phyloP scores from a whole-genome alignment of 1,284 basidiomycete species.

The Trametes versicolor region DNA sequence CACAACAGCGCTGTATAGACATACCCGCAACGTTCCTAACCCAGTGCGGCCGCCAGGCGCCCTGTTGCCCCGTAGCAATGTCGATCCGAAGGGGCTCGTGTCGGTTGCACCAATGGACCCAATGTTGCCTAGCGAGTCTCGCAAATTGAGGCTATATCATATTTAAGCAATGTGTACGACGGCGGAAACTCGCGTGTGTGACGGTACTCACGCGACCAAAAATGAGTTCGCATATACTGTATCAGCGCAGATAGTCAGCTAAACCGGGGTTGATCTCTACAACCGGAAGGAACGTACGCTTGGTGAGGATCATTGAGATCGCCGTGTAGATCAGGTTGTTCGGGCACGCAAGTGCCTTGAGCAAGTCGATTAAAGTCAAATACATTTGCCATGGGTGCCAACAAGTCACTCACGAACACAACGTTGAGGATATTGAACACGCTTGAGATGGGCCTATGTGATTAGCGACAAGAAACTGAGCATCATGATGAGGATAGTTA shows the following conservation, averaged over 20 bases:
- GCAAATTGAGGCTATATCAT: conserved; percentile 13
- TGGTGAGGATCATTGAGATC: conserved; percentile 20
- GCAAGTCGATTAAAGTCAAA: neutral
- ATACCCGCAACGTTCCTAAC: neutral
- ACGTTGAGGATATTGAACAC: conserved; percentile 24
- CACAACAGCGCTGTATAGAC: neutral
- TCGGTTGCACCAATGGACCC: neutral
- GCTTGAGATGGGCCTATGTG: neutral
- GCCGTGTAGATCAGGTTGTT: conserved; percentile 23
- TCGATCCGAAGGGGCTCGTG: conserved; percentile 1
- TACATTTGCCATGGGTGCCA: no score
- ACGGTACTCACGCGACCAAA: conserved; percentile 17
- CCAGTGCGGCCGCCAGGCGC: neutral
- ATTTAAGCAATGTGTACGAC: neutral
- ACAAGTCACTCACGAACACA: conserved; percentile 14
- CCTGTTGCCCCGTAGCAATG: neutral
- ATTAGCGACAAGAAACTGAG: neutral
- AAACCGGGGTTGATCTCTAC: no score
- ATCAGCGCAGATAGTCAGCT: neutral
- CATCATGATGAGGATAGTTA: neutral
- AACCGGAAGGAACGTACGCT: conserved; percentile 9
- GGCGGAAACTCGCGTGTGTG: no score
- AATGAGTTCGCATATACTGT: conserved; percentile 17
- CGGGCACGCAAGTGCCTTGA: conserved; percentile 11
- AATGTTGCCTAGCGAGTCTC: neutral